Evolutionary conservation across 2,329 filamentous ascomycete genomes (phyloP).

Genomic region (Tympanopsis confertula): DNA sequence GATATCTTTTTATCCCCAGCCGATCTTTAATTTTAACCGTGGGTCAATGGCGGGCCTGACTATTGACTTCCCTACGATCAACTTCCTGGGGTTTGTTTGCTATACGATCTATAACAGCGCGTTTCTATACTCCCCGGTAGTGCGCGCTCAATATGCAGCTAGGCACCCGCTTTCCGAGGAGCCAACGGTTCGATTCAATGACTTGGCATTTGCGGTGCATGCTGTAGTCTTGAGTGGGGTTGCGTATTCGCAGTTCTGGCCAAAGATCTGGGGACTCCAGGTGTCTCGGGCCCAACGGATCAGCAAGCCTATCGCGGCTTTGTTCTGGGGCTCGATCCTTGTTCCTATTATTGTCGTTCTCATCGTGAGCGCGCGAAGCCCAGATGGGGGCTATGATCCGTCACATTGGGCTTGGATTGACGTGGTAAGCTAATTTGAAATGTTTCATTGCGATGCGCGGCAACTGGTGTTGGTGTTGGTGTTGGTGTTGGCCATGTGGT

Average conservation of each 20-base stretch:
- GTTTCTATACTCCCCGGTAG: constrained; percentile 51
- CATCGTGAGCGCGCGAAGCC: neutral
- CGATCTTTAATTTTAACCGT: constrained; percentile 48
- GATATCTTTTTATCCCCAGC: constrained; percentile 62
- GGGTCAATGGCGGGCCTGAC: constrained; percentile 51
- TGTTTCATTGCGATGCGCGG: too few relatives aligned
- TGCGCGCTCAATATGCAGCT: constrained; percentile 52
- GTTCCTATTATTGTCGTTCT: neutral
- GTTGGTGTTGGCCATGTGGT: too few relatives aligned
- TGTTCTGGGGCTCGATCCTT: neutral
- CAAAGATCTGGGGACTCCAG: constrained; percentile 50
- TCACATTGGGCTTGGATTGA: neutral
- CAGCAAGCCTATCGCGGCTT: neutral
- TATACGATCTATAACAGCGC: constrained; percentile 47
- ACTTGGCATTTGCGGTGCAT: constrained; percentile 56
- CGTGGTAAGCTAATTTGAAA: neutral
- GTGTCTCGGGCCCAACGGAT: constrained; percentile 28
- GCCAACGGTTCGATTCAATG: constrained; percentile 60
- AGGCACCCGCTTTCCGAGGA: constrained; percentile 42
- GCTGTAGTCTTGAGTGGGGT: constrained; percentile 45
- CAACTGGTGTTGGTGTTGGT: too few relatives aligned
- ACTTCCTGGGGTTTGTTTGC: constrained; percentile 31
- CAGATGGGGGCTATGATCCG: neutral
- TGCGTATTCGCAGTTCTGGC: constrained; percentile 48
- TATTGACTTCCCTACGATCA: constrained; percentile 54